These are phyloP conservation scores for Brasilioporus rufonigricans DNA, from an alignment of 768 basidiomycete species.

Conservation along the genomic window DNA sequence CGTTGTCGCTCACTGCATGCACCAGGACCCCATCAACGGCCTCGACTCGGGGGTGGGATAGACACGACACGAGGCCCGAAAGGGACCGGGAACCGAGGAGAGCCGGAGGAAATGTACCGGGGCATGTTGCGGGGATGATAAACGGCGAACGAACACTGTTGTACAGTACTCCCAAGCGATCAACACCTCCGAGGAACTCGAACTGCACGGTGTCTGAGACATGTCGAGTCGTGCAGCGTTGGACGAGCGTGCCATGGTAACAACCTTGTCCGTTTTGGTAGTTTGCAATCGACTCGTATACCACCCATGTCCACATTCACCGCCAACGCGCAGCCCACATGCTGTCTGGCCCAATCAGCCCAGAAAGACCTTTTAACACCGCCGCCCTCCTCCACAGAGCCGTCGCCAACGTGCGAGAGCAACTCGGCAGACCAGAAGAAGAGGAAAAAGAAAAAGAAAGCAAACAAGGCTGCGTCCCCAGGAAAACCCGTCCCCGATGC, in stretches of 20 bases:
- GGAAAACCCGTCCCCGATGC: conserved; percentile 38
- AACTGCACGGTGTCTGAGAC: too few relatives aligned
- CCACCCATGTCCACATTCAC: conserved; percentile 8
- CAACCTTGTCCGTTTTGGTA: conserved; percentile 12
- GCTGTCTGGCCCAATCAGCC: background rate
- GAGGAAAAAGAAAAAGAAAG: conserved; percentile 61
- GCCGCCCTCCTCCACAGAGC: conserved; percentile 10
- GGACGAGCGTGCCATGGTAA: conserved; percentile 3
- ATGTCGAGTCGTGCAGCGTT: too few relatives aligned
- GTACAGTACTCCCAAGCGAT: too few relatives aligned
- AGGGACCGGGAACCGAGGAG: background rate
- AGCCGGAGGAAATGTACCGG: too few relatives aligned
- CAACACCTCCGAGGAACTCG: too few relatives aligned
- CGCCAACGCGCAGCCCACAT: background rate
- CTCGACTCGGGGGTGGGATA: too few relatives aligned
- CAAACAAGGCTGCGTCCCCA: conserved; percentile 34
- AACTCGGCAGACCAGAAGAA: conserved; percentile 49
- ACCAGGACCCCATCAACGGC: too few relatives aligned
- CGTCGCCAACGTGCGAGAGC: conserved; percentile 20
- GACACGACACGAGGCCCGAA: too few relatives aligned
- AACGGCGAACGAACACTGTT: too few relatives aligned
- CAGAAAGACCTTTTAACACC: background rate
- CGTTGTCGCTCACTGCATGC: too few relatives aligned
- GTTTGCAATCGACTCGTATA: background rate
- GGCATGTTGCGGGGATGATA: too few relatives aligned